These are phyloP conservation scores for Xylariaceae sp. DNA, from an alignment of 2,329 filamentous ascomycete species.

Conservation along the genomic window DNA sequence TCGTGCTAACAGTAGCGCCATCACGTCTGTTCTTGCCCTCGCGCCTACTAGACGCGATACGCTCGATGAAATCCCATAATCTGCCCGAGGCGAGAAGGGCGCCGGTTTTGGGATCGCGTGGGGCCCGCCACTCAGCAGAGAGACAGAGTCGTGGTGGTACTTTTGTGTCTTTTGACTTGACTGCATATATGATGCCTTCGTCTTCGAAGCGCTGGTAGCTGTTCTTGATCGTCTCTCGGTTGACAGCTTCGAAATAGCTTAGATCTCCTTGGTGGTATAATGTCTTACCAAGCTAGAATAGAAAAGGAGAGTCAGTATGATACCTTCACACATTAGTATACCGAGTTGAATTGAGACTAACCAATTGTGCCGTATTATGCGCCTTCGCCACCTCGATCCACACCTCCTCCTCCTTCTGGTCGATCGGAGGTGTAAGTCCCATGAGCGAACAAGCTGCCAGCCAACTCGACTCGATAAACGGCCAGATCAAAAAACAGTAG, in stretches of 20 bases:
- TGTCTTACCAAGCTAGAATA: slow-evolving; percentile 77
- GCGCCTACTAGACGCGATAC: slow-evolving; percentile 73
- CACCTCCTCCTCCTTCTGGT: slow-evolving; percentile 53
- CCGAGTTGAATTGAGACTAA: slow-evolving; percentile 40
- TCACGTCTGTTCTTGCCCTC: slow-evolving; percentile 97
- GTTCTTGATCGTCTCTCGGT: slow-evolving; percentile 96
- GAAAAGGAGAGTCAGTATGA: slow-evolving; percentile 17
- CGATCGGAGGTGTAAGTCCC: slow-evolving; percentile 70
- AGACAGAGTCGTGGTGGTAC: slow-evolving; percentile 60
- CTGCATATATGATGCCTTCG: slow-evolving; percentile 77
- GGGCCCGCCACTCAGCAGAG: slow-evolving; percentile 67
- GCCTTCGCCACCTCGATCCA: slow-evolving; percentile 77
- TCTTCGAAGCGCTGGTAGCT: slow-evolving; percentile 83
- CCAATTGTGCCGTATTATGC: slow-evolving; percentile 75
- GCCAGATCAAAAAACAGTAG: slow-evolving; percentile 98
- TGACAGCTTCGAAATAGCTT: slow-evolving; percentile 95
- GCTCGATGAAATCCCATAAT: slow-evolving; percentile 88
- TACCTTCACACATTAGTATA: too few relatives aligned
- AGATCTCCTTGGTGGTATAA: slow-evolving; percentile 96
- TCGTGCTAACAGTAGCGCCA: slow-evolving; percentile 76
- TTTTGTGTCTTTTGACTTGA: slow-evolving; percentile 62
- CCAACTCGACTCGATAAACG: slow-evolving; percentile 94
- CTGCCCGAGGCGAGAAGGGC: slow-evolving; percentile 63
- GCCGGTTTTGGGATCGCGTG: slow-evolving; percentile 56
- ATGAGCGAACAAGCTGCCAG: slow-evolving; percentile 82